A percentile compares a stretch with the other conserved stretches of the same genome.
Evolutionary conservation across 495 filamentous ascomycete species (phyloP).

Genomic region (Tuber aestivum): DNA sequence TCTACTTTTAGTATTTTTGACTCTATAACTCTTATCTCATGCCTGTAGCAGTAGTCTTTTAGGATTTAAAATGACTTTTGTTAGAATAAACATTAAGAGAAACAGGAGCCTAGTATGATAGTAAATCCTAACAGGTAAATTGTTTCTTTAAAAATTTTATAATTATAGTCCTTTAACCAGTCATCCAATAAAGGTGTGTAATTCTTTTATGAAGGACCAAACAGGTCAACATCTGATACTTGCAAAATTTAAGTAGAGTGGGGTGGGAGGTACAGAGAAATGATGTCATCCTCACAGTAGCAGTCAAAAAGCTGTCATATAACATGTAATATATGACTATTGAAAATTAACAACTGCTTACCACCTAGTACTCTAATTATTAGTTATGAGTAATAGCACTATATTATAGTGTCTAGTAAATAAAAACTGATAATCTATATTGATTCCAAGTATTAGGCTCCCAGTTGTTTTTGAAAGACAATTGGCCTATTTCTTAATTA

Average conservation of each 20-base stretch:
- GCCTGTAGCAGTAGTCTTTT: conserved; percentile 2
- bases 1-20: conserved; percentile 6
- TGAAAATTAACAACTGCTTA: conserved; percentile 36
- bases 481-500: conserved; percentile 30
- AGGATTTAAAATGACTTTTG: not conserved
- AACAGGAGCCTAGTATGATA: no score
- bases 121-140: not conserved
- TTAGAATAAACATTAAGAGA: no score
- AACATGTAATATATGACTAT: conserved; percentile 38
- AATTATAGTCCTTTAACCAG: conserved; percentile 1
- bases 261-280: conserved; percentile 34
- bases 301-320: conserved; percentile 32
- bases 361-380: no score
- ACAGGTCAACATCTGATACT: conserved; percentile 37
- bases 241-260: no score
- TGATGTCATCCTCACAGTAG: conserved; percentile 35
- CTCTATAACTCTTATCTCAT: not conserved
- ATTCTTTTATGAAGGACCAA: not conserved
- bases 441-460: not conserved
- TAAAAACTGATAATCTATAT: no score
- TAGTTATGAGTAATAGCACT: conserved; percentile 13
- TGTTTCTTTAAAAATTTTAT: conserved; percentile 6
- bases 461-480: conserved; percentile 7
- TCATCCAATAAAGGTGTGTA: conserved; percentile 5
- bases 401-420: conserved; percentile 18